Conservation (phyloP, 371 early-diverging fungal genomes). For the Capniomyces stellatus region DNA sequence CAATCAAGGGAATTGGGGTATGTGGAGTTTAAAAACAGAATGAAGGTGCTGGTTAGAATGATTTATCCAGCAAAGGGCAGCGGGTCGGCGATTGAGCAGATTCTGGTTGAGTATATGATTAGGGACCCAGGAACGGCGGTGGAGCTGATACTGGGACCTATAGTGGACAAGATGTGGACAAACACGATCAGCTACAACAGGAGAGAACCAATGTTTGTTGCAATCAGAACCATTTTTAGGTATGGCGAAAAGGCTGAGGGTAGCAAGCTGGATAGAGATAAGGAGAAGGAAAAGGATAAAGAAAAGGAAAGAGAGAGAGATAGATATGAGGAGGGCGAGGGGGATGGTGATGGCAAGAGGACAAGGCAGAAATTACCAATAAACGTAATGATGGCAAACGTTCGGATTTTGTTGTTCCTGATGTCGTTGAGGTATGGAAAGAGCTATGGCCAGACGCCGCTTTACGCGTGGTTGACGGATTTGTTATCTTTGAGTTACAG, state of each 20-base stretch:
- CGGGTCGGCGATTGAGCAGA: too few relatives aligned
- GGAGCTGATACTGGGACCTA: conserved; percentile 19
- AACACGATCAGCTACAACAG: conserved; percentile 13
- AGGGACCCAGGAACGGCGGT: conserved; percentile 16
- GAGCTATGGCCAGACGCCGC: conserved; percentile 18
- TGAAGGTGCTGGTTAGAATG: too few relatives aligned
- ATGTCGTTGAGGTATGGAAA: conserved; percentile 19
- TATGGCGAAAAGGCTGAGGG: not conserved
- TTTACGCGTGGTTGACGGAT: conserved; percentile 21
- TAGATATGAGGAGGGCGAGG: not conserved
- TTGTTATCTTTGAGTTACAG: conserved; percentile 6
- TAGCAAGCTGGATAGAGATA: not conserved
- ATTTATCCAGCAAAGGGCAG: too few relatives aligned
- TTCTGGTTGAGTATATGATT: conserved; percentile 17
- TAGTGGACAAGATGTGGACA: conserved; percentile 19
- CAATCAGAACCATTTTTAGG: conserved; percentile 14
- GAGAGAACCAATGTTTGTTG: conserved; percentile 10
- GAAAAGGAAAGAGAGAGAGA: not conserved
- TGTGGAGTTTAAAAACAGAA: too few relatives aligned
- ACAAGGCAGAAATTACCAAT: not conserved
- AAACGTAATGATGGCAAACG: conserved; percentile 6
- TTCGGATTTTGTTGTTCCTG: conserved; percentile 13
- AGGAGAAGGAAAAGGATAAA: not conserved
- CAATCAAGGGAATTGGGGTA: too few relatives aligned
- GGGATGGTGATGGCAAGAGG: not conserved